Percentiles rank a stretch among this genome's conserved stretches.
Evolutionary conservation across 129 eudicot species (phyloP).

Genomic region (Tagetes patula): DNA sequence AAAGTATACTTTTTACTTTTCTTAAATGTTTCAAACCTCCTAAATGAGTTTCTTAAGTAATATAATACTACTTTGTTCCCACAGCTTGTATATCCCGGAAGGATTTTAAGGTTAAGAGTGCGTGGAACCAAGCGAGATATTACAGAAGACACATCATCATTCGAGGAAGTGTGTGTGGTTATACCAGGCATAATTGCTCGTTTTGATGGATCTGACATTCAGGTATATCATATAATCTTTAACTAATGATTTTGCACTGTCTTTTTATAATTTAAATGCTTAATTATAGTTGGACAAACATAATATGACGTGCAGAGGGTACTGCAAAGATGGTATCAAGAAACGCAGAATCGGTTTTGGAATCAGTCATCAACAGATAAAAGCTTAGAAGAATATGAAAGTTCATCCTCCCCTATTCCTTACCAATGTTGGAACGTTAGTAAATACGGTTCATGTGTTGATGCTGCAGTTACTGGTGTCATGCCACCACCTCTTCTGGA

Average conservation of each 20-base stretch:
- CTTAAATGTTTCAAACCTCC: neutral
- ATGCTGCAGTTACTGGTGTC: constrained; percentile 93
- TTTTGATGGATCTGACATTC: constrained; percentile 91
- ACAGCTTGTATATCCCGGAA: constrained; percentile 77
- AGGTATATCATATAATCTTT: constrained; percentile 46
- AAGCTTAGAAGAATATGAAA: constrained; percentile 46
- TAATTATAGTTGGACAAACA: constrained; percentile 22
- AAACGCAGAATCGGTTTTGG: constrained; percentile 58
- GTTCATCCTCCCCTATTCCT: constrained; percentile 53
- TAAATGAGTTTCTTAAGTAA: neutral
- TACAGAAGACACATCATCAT: constrained; percentile 64
- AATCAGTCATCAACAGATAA: constrained; percentile 42
- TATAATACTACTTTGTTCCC: constrained; percentile 10
- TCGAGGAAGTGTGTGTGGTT: constrained; percentile 84
- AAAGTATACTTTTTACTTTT: neutral
- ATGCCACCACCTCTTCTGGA: constrained; percentile 97
- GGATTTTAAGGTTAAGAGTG: constrained; percentile 79
- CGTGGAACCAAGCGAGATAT: constrained; percentile 87
- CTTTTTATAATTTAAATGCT: constrained; percentile 2
- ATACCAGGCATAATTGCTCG: constrained; percentile 87
- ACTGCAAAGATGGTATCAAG: constrained; percentile 71
- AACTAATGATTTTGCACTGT: neutral
- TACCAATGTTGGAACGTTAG: constrained; percentile 97
- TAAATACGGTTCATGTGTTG: constrained; percentile 85
- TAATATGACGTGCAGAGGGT: constrained; percentile 55